Evolutionary conservation across 345 rosid genomes (phyloP).

Genomic region (Hibiscus mutabilis): DNA sequence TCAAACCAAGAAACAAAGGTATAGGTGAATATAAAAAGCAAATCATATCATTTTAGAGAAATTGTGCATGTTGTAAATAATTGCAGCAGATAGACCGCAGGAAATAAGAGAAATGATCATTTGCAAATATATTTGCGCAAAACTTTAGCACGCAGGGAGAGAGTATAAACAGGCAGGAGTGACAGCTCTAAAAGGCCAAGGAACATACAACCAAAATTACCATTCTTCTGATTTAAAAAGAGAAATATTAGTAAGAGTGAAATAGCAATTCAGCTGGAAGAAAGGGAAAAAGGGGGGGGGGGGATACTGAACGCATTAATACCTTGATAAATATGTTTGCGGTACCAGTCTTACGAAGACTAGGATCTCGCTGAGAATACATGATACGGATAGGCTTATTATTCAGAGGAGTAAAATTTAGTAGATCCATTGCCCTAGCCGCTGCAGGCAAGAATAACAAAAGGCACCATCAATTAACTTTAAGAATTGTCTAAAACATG

Average conservation of each 20-base stretch:
- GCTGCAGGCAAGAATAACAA: slow-evolving; percentile 40
- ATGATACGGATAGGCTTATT: slow-evolving; percentile 67
- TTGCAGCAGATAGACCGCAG: not conserved
- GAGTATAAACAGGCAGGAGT: not conserved
- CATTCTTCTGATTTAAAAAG: not conserved
- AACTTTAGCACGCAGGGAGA: not conserved
- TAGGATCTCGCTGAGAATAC: slow-evolving; percentile 94
- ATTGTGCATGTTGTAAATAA: not conserved
- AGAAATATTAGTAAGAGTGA: not conserved
- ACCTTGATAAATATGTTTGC: slow-evolving; percentile 92
- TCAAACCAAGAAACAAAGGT: not conserved
- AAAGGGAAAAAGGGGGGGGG: not conserved
- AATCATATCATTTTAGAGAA: not conserved
- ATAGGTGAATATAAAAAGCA: not conserved
- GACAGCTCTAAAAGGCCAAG: not conserved
- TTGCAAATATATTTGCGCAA: not conserved
- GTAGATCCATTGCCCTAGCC: slow-evolving; percentile 67
- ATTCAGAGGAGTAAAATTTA: slow-evolving; percentile 72
- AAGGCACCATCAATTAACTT: not conserved
- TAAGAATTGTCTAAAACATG: not conserved
- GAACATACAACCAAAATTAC: not conserved
- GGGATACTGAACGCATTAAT: not conserved
- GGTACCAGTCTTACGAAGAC: slow-evolving; percentile 79
- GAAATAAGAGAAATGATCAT: not conserved
- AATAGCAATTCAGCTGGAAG: not conserved